A percentile compares a stretch with the other conserved stretches of the same genome.
phyloP scores from a whole-genome alignment of 352 stramenopile genomes.

The Hyphochytrium catenoides region DNA sequence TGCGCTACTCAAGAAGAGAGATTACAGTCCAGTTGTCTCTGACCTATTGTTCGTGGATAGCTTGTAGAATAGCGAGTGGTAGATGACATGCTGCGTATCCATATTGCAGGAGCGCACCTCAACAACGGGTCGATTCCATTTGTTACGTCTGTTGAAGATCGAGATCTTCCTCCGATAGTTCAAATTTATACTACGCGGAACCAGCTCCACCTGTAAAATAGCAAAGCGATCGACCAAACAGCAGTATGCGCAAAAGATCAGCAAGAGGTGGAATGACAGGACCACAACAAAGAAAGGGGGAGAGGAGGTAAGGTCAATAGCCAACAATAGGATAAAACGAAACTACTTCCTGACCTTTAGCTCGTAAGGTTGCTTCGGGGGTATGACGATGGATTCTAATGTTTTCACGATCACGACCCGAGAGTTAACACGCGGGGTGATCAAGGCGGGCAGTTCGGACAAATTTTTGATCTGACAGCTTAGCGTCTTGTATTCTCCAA shows the following conservation, averaged over 20 bases:
- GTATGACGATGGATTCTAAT: slow-evolving; percentile 58
- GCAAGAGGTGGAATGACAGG: too few species aligned
- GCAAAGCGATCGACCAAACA: too few species aligned
- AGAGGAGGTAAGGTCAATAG: too few species aligned
- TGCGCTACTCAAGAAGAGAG: too few species aligned
- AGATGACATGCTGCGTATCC: slow-evolving; percentile 68
- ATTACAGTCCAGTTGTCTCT: too few species aligned
- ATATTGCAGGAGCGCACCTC: slow-evolving; percentile 69
- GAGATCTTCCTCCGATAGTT: slow-evolving; percentile 65
- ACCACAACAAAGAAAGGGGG: too few species aligned
- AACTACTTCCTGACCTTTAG: too few species aligned
- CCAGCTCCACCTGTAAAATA: too few species aligned
- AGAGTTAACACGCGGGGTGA: slow-evolving; percentile 57
- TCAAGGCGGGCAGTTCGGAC: slow-evolving; percentile 52
- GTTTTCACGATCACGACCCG: slow-evolving; percentile 65
- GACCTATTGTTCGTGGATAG: slow-evolving; percentile 53
- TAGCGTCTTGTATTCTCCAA: slow-evolving; percentile 58
- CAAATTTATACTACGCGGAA: slow-evolving; percentile 59
- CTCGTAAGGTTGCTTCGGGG: slow-evolving; percentile 56
- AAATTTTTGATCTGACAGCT: slow-evolving; percentile 65
- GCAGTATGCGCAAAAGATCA: too few species aligned
- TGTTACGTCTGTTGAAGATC: slow-evolving; percentile 62
- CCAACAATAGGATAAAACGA: too few species aligned
- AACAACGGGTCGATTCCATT: slow-evolving; percentile 50
- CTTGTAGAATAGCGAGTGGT: slow-evolving; percentile 70